Base-by-base conservation (phyloP, 805 yeast species). In the Wickerhamiella alocasiicola region DNA sequence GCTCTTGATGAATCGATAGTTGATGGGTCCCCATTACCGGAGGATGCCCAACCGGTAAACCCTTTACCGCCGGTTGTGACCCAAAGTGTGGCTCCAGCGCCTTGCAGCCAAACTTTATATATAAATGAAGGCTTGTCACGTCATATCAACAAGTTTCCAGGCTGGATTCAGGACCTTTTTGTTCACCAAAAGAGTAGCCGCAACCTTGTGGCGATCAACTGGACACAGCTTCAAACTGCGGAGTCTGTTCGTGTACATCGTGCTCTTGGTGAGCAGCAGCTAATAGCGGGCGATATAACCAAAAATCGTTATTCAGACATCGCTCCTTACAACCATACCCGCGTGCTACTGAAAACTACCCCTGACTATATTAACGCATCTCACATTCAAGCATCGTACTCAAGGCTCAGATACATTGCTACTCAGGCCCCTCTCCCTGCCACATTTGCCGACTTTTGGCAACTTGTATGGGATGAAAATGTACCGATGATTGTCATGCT, bases 251-350 rank as follows among this genome's bases (percentile, higher is more conserved):
- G 96, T 31, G 64, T 85, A 43, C 73, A 75, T 44, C 55, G 61
- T 32, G 71, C 68, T 1, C 53, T 66, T 12, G 26, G 36, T n/a
- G 39, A 38, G 12, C 42, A 39, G 23, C 15, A 39, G 21, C 36
- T 39, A 2, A 31, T 27, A 4, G 95, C 95, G 5, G 76, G 85
- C 31, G 94, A 84, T 57, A 67, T 76, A 31, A 88, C 93, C 19
- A 85, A 85, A 54, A 84, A 87, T 58, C 63, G 97, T 45, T 87
- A 87, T 64, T 80, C 81, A 52, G 94, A 87, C 56, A 81, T 87
- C 31, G 78, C 81, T 53, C 85, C 94, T 3, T 87, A 73, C 59
- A 93, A 82, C 54, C 88, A 81, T 52, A 72, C 93, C 3, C 66
- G 95, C 44, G 95, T 88, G 9, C 72, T 71, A 44, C 62, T 82